phyloP scores from a whole-genome alignment of 768 basidiomycete genomes.

The Boletales sp. region DNA sequence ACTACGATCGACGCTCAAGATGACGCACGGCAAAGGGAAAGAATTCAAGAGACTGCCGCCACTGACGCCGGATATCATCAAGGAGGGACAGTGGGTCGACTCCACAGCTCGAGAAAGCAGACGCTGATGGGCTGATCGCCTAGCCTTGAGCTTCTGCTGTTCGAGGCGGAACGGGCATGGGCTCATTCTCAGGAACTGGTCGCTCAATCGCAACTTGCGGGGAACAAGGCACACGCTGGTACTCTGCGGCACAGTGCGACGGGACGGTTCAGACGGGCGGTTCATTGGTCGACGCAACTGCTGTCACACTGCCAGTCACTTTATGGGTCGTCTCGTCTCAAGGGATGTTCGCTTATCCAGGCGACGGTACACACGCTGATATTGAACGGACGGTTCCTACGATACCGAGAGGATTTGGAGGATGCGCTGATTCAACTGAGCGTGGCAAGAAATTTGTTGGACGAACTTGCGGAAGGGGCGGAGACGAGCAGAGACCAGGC shows the following conservation, averaged over 20 bases:
- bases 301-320: conserved; percentile 70
- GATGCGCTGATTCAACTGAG: conserved; percentile 73
- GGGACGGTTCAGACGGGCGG: conserved; percentile 74
- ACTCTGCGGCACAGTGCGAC: conserved; percentile 72
- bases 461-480: conserved; percentile 59
- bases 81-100: conserved; percentile 78
- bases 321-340: conserved; percentile 49
- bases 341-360: conserved; percentile 61
- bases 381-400: conserved; percentile 78
- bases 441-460: conserved; percentile 72
- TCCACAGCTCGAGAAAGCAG: not conserved
- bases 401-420: conserved; percentile 72
- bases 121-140: conserved; percentile 6
- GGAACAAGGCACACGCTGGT: conserved; percentile 48
- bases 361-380: conserved; percentile 75
- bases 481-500: conserved; percentile 83
- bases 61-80: conserved; percentile 63
- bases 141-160: conserved; percentile 79
- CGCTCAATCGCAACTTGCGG: conserved; percentile 46
- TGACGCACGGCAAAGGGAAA: conserved; percentile 84
- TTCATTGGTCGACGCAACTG: conserved; percentile 74
- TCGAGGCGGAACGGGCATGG: conserved; percentile 92
- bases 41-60: conserved; percentile 84
- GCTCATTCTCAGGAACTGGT: conserved; percentile 81
- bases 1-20: conserved; percentile 76